These are phyloP conservation scores for Coleophoma eucalyptorum DNA, from an alignment of 2,329 filamentous ascomycete genomes.

Conservation along the genomic window DNA sequence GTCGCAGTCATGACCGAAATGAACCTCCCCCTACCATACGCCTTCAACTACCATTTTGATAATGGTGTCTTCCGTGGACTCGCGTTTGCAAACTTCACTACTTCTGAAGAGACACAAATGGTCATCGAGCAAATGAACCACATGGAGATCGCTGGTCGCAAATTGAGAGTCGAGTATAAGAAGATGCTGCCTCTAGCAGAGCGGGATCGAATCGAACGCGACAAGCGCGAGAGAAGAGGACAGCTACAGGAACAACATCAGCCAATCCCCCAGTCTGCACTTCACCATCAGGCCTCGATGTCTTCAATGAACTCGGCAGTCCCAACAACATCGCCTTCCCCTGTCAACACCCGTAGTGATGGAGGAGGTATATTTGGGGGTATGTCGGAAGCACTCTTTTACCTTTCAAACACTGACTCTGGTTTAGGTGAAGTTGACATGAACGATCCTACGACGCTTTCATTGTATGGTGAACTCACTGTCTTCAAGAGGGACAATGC, in stretches of 20 bases:
- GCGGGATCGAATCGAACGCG: constrained; percentile 90
- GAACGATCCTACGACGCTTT: constrained; percentile 83
- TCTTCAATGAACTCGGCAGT: constrained; percentile 62
- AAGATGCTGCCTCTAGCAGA: constrained; percentile 97
- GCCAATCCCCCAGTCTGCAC: constrained; percentile 59
- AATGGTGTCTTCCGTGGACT: constrained; percentile 94
- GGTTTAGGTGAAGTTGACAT: constrained; percentile 63
- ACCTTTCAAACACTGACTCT: constrained; percentile 11
- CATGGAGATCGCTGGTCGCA: constrained; percentile 90
- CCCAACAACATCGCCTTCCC: constrained; percentile 34
- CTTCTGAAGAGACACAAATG: constrained; percentile 84
- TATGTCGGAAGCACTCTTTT: constrained; percentile 8
- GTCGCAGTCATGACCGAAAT: constrained; percentile 92
- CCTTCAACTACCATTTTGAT: constrained; percentile 99
- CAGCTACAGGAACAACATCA: constrained; percentile 97
- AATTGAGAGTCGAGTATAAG: constrained; percentile 96
- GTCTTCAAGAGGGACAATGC: constrained; percentile 79
- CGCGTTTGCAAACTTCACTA: constrained; percentile 98
- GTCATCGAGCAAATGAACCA: constrained; percentile 96
- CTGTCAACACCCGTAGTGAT: constrained; percentile 23
- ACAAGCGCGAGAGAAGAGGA: constrained; percentile 92
- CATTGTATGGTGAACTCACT: constrained; percentile 86
- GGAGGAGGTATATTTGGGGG: constrained; percentile 3
- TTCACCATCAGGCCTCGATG: constrained; percentile 79
- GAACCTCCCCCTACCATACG: constrained; percentile 90